Base-by-base conservation (phyloP, 768 basidiomycete species). In the Boletus sp. region DNA sequence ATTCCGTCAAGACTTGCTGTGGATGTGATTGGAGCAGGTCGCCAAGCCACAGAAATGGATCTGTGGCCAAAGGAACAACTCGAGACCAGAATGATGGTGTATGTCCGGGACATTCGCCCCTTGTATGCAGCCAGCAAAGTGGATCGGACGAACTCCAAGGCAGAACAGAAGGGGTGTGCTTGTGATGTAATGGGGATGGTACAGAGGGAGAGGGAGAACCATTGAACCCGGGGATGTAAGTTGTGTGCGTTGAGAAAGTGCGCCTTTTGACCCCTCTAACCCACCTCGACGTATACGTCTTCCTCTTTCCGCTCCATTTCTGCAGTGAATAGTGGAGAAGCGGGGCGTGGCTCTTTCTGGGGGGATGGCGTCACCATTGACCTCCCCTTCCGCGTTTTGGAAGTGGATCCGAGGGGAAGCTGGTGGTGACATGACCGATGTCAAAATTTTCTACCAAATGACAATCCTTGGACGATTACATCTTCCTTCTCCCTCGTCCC, bases 41-140 rank as follows among this genome's bases (percentile, higher is more conserved):
- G 33, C 35, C 32, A 48, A 64, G 67, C 56, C 59, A 64, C 62
- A 56, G 18, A 24, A 61, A 69, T 58, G 64, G 24, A 64, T 46
- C 18, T 20, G 1, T 41, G 8, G 28, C 35, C 36, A 28, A 56
- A 47, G 45, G 33, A 45, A 52, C 51, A 53, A 55, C 1, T 54
- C 42, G 28, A 50, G 28, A 45, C 55, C 52, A 50, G 50, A 30
- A 24, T 11, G 30, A 44, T 42, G 59, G 56, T 4, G 7, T 41
- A 20, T 40, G 18, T 7, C 24, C 41, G 50, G 41, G 17, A 41
- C 10, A 12, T 24, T 50, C 24, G 28, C 40, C 28, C 35, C 47
- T 50, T 18, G 24, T 39, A 29, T 11, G 12, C 24, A 28, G 14
- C n/a, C 18, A 39, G 20, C 11, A 24, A 42, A 17, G 17, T 52